Base-by-base conservation (phyloP, 495 filamentous ascomycete species). In the Talaromyces proteolyticus region DNA sequence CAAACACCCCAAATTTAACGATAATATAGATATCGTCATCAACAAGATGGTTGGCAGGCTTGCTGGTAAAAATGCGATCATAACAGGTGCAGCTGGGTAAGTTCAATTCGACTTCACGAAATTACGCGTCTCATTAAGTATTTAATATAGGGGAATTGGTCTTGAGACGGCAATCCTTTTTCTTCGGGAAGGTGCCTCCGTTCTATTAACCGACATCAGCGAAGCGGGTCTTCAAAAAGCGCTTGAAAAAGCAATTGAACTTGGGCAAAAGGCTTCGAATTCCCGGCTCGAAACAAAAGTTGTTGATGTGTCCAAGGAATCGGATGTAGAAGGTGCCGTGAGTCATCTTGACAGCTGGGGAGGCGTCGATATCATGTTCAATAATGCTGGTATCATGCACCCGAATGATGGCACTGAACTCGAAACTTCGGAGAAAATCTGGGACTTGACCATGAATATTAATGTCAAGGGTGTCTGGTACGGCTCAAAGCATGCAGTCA, bases 401-500 rank as follows among this genome's bases (percentile, higher is more conserved):
- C 79, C 77, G 19, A 74, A 85, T 44, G 92, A 97, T 64, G 85
- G 79, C 53, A 89, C 95, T 65, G 88, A 90, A 17, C 68, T 92
- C 52, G 74, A 81, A 50, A 95, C 89, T 2, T 81, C 88, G 12
- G 89, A 96, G 69, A 80, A 78, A 46, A 90, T 97, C 69, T 97
- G 92, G 92, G 89, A 97, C 60, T 68, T 91, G 49, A 97, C 92
- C 4, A 88, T 93, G 51, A 78, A 76, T 52, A 92, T 96, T 75
- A 97, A 97, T 66, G 92, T 96, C 56, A 97, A 97, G 77, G 92
- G 92, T 14, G 92, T 97, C 0, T 96, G 92, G 92, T 96, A 81
- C 66, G 92, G 92, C 0, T 84, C 79, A 72, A 97, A 96, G 78
- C 88, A 97, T 66, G 91, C 92, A 0, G 82, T 97, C 37, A 68